Percentiles rank a stretch among this genome's conserved stretches.
phyloP scores from a whole-genome alignment of 2,329 filamentous ascomycete species.

The Alternaria brassicae region DNA sequence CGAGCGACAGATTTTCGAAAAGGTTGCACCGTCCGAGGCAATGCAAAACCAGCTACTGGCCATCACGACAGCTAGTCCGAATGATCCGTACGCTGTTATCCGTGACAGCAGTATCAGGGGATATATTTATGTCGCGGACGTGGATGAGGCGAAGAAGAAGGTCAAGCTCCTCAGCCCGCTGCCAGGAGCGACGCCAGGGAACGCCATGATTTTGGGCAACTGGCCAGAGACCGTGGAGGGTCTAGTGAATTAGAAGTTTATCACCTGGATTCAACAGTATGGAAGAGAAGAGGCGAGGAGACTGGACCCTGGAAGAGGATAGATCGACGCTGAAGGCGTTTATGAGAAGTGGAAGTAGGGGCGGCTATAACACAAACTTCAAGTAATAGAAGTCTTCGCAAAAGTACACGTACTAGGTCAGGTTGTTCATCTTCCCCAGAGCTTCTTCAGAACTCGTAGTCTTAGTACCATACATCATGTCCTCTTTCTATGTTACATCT shows the following conservation, averaged over 20 bases:
- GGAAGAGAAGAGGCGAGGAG: too few relatives aligned
- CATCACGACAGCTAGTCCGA: conserved; percentile 77
- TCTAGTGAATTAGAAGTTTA: conserved; percentile 58
- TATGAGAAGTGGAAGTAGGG: neutral
- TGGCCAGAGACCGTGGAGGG: conserved; percentile 89
- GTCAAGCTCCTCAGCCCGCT: conserved; percentile 84
- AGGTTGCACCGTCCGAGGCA: conserved; percentile 67
- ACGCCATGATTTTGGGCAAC: conserved; percentile 81
- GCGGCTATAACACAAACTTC: neutral
- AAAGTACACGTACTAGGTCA: neutral
- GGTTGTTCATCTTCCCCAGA: too few relatives aligned
- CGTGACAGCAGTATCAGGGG: conserved; percentile 86
- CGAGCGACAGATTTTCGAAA: conserved; percentile 62
- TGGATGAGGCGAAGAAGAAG: conserved; percentile 83
- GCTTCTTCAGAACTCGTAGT: neutral
- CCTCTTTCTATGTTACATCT: neutral
- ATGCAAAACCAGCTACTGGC: conserved; percentile 85
- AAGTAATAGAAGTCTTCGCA: neutral
- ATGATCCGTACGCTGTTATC: conserved; percentile 74
- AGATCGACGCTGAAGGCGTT: neutral
- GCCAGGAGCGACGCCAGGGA: conserved; percentile 77
- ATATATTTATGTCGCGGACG: conserved; percentile 90
- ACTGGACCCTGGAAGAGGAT: neutral
- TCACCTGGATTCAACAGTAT: neutral
- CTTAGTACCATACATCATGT: neutral